Evolutionary conservation across 169 alveolate genomes (phyloP), one percentile per base, ranked within the genome.

Genomic region (Plasmodium vivax): DNA sequence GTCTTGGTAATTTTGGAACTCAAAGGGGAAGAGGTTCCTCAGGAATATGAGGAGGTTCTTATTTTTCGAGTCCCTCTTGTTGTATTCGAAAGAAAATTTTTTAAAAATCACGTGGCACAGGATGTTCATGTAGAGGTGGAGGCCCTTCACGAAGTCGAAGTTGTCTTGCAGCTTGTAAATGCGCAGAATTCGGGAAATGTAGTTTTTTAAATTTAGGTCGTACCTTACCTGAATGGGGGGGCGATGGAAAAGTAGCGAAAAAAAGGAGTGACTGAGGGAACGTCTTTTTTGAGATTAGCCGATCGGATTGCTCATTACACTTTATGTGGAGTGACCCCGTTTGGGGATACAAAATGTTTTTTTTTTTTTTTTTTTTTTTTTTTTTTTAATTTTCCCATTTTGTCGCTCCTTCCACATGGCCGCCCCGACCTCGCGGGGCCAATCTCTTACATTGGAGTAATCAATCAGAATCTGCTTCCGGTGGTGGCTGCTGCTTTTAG

Each of bases 121-220:
- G 23, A 88, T 88, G 23, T 88, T 88, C 94, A 88, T 88, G 38
- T 88, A 88, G 43, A 88, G 73, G 80, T 88, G 94, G 38, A 88
- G 54, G 54, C 83, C 94, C 16, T 88, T 88, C 34, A 80, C 54
- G 73, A 88, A 88, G 12, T 88, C 83, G 45, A 79, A 88, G 14
- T 88, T 88, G 73, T 88, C 94, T 56, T 88, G 72, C 10, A 88
- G 71, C 62, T 88, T 88, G 62, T 88, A 88, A 79, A 88, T 80
- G 23, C 94, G 83, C 27, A 88, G 72, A 23, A 88, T 88, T 88
- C 94, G 79, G 74, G 90, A 83, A 62, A 88, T 80, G 73, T 88
- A 88, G 72, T 88, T 88, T 88, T 88, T 88, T 88, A 88, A 80
- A 43, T 88, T 88, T 62, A 88, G 54, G n/a, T 88, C 90, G 56